phyloP scores from a whole-genome alignment of 2,329 filamentous ascomycete species.

The Neoascochyta sp. region DNA sequence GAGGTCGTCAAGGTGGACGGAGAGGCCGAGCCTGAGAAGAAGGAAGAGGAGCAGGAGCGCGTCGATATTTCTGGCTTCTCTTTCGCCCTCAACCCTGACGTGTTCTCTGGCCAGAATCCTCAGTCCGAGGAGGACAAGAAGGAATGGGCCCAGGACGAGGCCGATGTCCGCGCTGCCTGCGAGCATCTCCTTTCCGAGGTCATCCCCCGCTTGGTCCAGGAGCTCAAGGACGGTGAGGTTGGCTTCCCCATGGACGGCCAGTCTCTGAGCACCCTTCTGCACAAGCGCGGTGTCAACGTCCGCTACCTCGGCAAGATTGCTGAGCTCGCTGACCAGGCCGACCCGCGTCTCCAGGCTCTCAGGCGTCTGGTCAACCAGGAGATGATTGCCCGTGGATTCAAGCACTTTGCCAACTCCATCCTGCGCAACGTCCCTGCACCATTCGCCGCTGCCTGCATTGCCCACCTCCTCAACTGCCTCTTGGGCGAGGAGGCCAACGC shows the following conservation, averaged over 20 bases:
- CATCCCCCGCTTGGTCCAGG: constrained; percentile 79
- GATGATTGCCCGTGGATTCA: constrained; percentile 93
- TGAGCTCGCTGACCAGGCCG: constrained; percentile 56
- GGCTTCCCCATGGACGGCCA: constrained; percentile 99
- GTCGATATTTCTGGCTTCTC: constrained; percentile 85
- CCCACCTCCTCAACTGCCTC: constrained; percentile 91
- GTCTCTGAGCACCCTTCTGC: constrained; percentile 80
- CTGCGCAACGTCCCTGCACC: constrained; percentile 75
- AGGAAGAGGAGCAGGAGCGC: constrained; percentile 54
- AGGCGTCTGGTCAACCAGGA: constrained; percentile 77
- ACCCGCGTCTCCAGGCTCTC: constrained; percentile 71
- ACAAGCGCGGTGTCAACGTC: constrained; percentile 96
- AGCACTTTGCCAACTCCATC: constrained; percentile 79
- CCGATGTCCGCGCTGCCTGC: constrained; percentile 81
- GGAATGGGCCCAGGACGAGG: constrained; percentile 77
- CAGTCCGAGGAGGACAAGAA: constrained; percentile 88
- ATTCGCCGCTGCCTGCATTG: constrained; percentile 72
- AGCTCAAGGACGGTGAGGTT: constrained; percentile 86
- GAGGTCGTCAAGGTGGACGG: constrained; percentile 15
- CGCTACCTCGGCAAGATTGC: constrained; percentile 89
- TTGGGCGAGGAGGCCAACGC: constrained; percentile 72
- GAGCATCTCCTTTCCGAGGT: constrained; percentile 70
- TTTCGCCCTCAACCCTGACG: constrained; percentile 89
- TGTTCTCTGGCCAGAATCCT: constrained; percentile 86
- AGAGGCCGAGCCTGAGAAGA: constrained; percentile 13